Evolutionary conservation across 495 filamentous ascomycete species (phyloP), one percentile per base, ranked within the genome.

Genomic region (Annulohypoxylon bovei): DNA sequence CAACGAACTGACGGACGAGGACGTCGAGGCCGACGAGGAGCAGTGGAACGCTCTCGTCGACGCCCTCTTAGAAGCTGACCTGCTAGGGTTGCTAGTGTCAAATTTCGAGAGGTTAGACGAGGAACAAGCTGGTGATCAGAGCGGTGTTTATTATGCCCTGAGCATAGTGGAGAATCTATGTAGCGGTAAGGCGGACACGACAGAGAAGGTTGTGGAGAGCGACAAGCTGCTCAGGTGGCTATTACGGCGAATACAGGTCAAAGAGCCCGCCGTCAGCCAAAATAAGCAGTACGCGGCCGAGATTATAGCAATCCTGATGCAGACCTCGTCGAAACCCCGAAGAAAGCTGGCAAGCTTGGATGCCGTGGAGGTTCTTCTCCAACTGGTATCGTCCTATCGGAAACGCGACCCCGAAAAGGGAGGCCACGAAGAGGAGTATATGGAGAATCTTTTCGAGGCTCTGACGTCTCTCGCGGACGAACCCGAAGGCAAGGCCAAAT

Each of bases 201-300:
- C 79, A 28, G 91, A 92, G 72, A 87, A 82, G 50, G 88, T 98
- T 52, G 91, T 89, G 9, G 79, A 84, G 52, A 87, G 93, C 56
- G 87, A 88, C 0, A 81, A 81, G 5, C 75, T 97, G 5, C 77
- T 98, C 7, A 81, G 84, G 25, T 97, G 92, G 92, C 85, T 98
- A 6, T 79, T 97, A 14, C 81, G 84, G 23, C 87, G 96, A 18
- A 79, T 76, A 39, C 76, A 76, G 55, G 55, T 40, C n/a, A 62
- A 55, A 25, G 82, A 85, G 64, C 57, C 52, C 11, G 70, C 75
- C 1, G 77, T 86, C 6, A 82, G 84, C 23, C 95, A 99, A 79
- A 99, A 99, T 78, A 97, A 94, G 76, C 95, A 97, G 76, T 99
- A 98, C 73, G 87, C 93, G 0, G 93, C 95, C 7, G 95, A 99